A percentile compares a stretch with the other conserved stretches of the same genome.
These are phyloP conservation scores for Cyclotella atomus DNA, from an alignment of 108 stramenopile species.

Conservation along the genomic window DNA sequence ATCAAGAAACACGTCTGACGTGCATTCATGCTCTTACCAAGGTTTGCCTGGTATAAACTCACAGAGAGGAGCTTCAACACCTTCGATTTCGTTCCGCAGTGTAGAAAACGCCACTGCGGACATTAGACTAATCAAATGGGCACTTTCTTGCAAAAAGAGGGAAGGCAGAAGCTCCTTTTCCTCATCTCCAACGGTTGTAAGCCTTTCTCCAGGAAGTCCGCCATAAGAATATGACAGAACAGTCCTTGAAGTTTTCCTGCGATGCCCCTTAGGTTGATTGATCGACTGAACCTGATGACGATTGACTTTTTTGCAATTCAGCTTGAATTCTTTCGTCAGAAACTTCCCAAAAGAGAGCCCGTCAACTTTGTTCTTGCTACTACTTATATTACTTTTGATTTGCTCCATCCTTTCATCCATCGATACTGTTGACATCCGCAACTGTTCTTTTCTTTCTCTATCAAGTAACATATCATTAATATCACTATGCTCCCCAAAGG, in stretches of 20 bases:
- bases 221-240: not conserved
- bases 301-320: not conserved
- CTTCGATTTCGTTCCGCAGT: slow-evolving; percentile 71
- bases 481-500: slow-evolving; percentile 69
- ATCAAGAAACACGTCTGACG: too few relatives aligned
- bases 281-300: slow-evolving; percentile 1
- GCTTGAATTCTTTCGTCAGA: slow-evolving; percentile 6
- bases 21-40: slow-evolving; percentile 22
- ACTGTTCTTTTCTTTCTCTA: slow-evolving; percentile 28
- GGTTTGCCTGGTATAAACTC: slow-evolving; percentile 59
- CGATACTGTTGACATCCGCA: not conserved
- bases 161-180: slow-evolving; percentile 29
- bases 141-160: slow-evolving; percentile 71
- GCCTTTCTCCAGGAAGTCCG: not conserved
- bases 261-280: not conserved
- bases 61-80: slow-evolving; percentile 66
- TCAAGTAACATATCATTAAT: slow-evolving; percentile 26
- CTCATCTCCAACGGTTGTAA: not conserved
- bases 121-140: slow-evolving; percentile 67
- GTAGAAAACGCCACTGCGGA: slow-evolving; percentile 73
- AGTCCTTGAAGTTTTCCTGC: not conserved
- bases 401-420: slow-evolving; percentile 7
- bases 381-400: not conserved
- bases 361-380: too few relatives aligned
- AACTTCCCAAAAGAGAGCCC: slow-evolving; percentile 9